phyloP scores from a whole-genome alignment of 2,329 filamentous ascomycete genomes.

The Aspergillus brasiliensis region DNA sequence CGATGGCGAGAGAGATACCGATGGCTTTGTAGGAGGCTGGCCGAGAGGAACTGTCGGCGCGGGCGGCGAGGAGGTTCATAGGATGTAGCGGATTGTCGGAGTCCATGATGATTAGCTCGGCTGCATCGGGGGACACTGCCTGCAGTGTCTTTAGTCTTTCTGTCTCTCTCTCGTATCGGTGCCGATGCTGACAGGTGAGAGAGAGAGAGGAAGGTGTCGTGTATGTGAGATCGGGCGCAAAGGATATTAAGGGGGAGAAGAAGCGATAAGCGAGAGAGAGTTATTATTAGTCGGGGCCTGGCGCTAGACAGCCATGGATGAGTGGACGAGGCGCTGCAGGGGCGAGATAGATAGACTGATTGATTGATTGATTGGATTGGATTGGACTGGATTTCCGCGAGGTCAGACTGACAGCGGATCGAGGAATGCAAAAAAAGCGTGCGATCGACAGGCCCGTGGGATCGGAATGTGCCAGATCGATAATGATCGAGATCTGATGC shows the following conservation, averaged over 20 bases:
- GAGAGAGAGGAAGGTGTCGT: background rate
- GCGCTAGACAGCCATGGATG: slow-evolving; percentile 3
- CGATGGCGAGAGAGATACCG: slow-evolving; percentile 81
- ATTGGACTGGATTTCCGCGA: too few relatives aligned
- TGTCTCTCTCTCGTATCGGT: background rate
- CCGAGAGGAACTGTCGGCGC: slow-evolving; percentile 33
- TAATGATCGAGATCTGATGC: background rate
- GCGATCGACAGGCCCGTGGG: background rate
- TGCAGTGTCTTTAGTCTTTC: background rate
- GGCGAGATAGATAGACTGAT: background rate
- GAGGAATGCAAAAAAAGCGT: background rate
- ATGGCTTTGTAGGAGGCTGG: slow-evolving; percentile 76
- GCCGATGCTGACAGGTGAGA: background rate
- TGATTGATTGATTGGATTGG: background rate
- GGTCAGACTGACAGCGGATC: background rate
- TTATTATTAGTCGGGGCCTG: background rate
- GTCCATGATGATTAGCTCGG: background rate
- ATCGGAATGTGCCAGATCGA: background rate
- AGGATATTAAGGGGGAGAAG: slow-evolving; percentile 12
- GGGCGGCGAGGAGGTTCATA: slow-evolving; percentile 32
- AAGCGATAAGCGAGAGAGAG: slow-evolving; percentile 15
- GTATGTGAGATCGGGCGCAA: background rate
- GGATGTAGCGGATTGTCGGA: background rate
- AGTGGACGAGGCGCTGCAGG: background rate
- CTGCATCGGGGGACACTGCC: slow-evolving; percentile 1